phyloP scores from a whole-genome alignment of 2,329 filamentous ascomycete genomes.

The Epichloe scottii region DNA sequence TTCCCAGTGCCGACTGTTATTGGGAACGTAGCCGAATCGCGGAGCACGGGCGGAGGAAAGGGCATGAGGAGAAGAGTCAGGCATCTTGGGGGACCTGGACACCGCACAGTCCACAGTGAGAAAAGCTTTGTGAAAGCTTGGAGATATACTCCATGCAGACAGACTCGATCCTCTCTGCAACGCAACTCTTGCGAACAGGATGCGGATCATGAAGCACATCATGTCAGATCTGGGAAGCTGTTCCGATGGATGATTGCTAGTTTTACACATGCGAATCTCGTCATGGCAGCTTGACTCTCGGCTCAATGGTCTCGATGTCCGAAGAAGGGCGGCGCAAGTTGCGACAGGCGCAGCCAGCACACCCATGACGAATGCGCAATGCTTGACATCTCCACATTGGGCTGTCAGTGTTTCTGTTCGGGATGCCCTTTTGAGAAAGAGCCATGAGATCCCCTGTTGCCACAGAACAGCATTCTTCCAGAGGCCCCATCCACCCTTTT shows the following conservation, averaged over 20 bases:
- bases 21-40: neutral
- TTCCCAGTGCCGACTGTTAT: neutral
- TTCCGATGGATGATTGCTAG: neutral
- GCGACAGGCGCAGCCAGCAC: neutral
- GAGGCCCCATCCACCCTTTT: neutral
- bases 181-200: too few relatives aligned
- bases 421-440: conserved; percentile 10
- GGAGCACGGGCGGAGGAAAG: neutral
- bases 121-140: too few relatives aligned
- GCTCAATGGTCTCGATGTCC: too few relatives aligned
- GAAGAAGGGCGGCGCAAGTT: too few relatives aligned
- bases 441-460: conserved; percentile 1
- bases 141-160: neutral
- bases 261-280: neutral
- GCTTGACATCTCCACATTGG: neutral
- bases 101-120: too few relatives aligned
- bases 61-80: neutral
- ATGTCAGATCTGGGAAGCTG: neutral
- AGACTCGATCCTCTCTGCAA: neutral
- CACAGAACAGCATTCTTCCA: neutral
- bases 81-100: neutral
- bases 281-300: too few relatives aligned
- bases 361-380: neutral
- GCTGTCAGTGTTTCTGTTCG: conserved; percentile 4
- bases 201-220: neutral